Percentiles rank a stretch among this genome's conserved stretches.
These are phyloP conservation scores for Blastocrithidia nonstop DNA, from an alignment of 208 protist species.

Conservation along the genomic window DNA sequence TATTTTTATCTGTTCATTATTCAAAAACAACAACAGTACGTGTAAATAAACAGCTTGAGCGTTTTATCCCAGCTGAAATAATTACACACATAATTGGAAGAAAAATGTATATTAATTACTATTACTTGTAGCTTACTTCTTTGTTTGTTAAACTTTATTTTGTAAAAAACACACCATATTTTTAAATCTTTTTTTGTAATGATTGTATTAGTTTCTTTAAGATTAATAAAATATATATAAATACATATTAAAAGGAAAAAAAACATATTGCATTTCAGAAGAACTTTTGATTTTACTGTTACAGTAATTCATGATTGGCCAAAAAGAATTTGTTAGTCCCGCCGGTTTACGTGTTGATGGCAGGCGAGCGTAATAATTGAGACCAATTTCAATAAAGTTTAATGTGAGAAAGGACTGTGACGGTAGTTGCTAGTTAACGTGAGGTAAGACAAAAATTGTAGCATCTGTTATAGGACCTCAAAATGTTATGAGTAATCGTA, in stretches of 20 bases:
- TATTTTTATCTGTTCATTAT: no score
- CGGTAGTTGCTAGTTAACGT: conserved; percentile 51
- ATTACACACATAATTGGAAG: no score
- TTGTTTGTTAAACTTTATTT: background rate
- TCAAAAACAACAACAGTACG: no score
- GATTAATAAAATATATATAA: conserved; percentile 2
- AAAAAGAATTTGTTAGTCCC: conserved; percentile 72
- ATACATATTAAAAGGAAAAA: conserved; percentile 5
- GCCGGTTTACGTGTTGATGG: conserved; percentile 70
- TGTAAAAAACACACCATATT: background rate
- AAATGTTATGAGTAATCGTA: conserved; percentile 34
- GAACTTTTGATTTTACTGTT: no score
- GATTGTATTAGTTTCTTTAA: no score
- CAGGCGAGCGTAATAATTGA: conserved; percentile 46
- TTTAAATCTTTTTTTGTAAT: background rate
- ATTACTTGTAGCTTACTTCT: no score
- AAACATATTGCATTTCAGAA: no score
- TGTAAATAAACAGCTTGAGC: no score
- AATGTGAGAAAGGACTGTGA: conserved; percentile 40
- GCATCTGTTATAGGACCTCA: conserved; percentile 57
- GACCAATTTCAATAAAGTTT: conserved; percentile 45
- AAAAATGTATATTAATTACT: no score
- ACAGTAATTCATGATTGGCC: conserved; percentile 21
- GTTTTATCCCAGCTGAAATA: no score
- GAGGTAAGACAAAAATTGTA: conserved; percentile 43